phyloP scores from a whole-genome alignment of 441 rosid genomes.

The Brassica hybrid region DNA sequence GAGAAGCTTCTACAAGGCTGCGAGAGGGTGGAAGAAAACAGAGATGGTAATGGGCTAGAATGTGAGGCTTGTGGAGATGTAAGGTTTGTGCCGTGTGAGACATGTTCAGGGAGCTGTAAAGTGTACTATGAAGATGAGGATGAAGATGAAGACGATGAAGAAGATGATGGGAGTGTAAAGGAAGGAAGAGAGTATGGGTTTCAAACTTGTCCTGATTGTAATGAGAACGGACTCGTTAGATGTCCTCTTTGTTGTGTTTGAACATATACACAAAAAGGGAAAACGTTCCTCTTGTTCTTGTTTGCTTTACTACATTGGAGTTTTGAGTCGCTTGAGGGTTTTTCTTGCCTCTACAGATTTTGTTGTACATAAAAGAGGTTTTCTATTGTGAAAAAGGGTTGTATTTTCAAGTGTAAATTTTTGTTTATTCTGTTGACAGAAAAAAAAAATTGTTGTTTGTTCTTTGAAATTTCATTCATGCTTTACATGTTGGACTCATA shows the following conservation, averaged over 20 bases:
- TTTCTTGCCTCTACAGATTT: slow-evolving; percentile 19
- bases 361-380: slow-evolving; percentile 33
- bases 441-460: slow-evolving; percentile 7
- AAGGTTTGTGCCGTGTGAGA: slow-evolving; percentile 87
- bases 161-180: slow-evolving; percentile 1
- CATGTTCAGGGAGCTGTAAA: slow-evolving; percentile 93
- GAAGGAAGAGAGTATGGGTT: slow-evolving; percentile 64
- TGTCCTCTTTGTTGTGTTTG: slow-evolving; percentile 73
- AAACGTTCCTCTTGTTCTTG: neutral
- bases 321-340: slow-evolving; percentile 12
- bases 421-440: neutral
- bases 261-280: neutral
- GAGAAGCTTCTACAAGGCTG: slow-evolving; percentile 65
- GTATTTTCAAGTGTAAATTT: neutral
- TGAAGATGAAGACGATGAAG: slow-evolving; percentile 44
- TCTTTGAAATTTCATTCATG: slow-evolving; percentile 16
- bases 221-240: slow-evolving; percentile 89
- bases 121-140: slow-evolving; percentile 56
- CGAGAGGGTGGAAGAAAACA: slow-evolving; percentile 43
- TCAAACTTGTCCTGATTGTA: slow-evolving; percentile 87
- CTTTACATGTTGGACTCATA: slow-evolving; percentile 4
- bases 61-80: slow-evolving; percentile 93
- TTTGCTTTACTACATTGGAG: slow-evolving; percentile 7
- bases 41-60: slow-evolving; percentile 34
- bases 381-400: neutral